Conservation (phyloP, 2,329 filamentous ascomycete genomes). For the Dichotomopilus funicola region DNA sequence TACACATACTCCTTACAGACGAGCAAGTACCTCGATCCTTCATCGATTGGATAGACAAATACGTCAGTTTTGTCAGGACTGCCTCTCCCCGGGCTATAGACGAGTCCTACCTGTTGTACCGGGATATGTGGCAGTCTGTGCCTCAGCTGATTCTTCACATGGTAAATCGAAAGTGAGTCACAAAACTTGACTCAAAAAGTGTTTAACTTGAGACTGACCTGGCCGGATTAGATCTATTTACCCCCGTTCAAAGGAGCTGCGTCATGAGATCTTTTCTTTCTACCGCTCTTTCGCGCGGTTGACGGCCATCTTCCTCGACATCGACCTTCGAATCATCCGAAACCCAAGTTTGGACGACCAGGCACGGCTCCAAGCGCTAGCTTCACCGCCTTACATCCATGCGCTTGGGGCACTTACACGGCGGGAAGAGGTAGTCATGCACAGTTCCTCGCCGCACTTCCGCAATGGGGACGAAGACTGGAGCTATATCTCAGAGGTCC, state of each 20-base stretch:
- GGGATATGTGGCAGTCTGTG: conserved; percentile 46
- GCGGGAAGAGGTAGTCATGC: conserved; percentile 27
- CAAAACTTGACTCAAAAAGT: neutral
- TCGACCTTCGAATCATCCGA: conserved; percentile 39
- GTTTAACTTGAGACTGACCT: neutral
- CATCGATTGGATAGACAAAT: conserved; percentile 45
- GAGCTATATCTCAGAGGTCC: conserved; percentile 29
- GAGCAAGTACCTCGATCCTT: conserved; percentile 40
- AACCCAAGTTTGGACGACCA: conserved; percentile 24
- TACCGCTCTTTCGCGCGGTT: conserved; percentile 42
- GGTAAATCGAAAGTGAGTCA: conserved; percentile 21
- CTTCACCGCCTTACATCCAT: conserved; percentile 41
- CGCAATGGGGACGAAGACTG: conserved; percentile 20
- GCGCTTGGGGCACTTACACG: conserved; percentile 36
- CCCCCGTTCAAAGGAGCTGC: conserved; percentile 24
- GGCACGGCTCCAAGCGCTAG: conserved; percentile 33
- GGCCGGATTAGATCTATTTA: conserved; percentile 26
- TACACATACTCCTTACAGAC: conserved; percentile 30
- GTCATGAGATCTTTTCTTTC: conserved; percentile 32
- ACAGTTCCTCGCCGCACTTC: conserved; percentile 5
- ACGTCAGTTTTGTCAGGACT: conserved; percentile 36
- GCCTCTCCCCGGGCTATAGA: conserved; percentile 32
- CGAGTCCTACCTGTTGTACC: conserved; percentile 40
- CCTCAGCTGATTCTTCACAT: conserved; percentile 42
- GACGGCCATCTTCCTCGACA: conserved; percentile 44